These are phyloP conservation scores for Grosmannia clavigera DNA, from an alignment of 2,329 filamentous ascomycete species.

Conservation along the genomic window DNA sequence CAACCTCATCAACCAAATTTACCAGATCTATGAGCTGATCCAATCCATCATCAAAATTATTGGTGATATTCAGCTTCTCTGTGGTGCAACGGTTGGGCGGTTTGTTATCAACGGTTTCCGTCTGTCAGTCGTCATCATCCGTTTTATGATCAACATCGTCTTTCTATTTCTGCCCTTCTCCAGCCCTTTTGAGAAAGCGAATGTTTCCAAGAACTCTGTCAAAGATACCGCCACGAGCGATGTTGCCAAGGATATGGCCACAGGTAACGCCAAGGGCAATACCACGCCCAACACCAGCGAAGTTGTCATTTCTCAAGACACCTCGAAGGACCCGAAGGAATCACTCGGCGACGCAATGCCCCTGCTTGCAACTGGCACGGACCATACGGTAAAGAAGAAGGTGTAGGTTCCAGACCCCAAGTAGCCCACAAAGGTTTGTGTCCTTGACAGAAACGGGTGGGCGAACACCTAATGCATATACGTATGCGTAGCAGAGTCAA, in stretches of 20 bases:
- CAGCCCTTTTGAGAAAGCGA: not conserved
- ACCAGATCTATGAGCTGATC: conserved; percentile 4
- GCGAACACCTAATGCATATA: not conserved
- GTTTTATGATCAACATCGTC: not conserved
- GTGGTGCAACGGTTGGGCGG: not conserved
- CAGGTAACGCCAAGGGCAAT: not conserved
- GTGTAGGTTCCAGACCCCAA: not conserved
- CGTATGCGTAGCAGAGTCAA: not conserved
- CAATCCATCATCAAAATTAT: conserved; percentile 3
- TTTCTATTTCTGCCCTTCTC: conserved; percentile 4
- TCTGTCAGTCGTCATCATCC: not conserved
- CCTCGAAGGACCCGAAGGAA: not conserved
- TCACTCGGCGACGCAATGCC: not conserved
- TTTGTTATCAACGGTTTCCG: not conserved
- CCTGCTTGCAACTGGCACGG: not conserved
- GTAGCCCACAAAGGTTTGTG: not conserved
- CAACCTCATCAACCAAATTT: conserved; percentile 3
- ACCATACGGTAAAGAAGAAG: not conserved
- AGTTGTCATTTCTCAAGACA: not conserved
- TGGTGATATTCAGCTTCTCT: conserved; percentile 4
- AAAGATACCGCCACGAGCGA: not conserved
- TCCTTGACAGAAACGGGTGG: not conserved
- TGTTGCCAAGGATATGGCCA: not conserved
- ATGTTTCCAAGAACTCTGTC: not conserved
- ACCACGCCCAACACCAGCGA: not conserved